A percentile compares a stretch with the other conserved stretches of the same genome.
phyloP scores from a whole-genome alignment of 768 basidiomycete species.

The Boletus rubropictus region DNA sequence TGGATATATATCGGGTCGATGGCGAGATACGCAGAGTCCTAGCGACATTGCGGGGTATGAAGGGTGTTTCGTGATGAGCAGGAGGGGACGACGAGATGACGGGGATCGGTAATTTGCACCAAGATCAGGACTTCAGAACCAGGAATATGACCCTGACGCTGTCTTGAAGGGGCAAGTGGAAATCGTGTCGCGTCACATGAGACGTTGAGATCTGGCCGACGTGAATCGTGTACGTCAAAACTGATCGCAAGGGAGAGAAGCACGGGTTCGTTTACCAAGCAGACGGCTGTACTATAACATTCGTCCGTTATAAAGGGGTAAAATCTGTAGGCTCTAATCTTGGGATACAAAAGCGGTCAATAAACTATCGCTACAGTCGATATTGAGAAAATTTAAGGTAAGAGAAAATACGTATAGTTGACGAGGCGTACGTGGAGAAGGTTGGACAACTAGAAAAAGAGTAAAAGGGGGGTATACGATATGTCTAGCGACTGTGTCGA shows the following conservation, averaged over 20 bases:
- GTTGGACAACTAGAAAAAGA: not conserved
- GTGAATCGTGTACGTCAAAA: not conserved
- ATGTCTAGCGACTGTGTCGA: not conserved
- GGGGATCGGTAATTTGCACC: not conserved
- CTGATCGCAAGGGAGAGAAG: not conserved
- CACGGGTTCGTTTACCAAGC: not conserved
- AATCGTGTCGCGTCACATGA: not conserved
- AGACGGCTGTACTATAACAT: not conserved
- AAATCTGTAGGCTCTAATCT: constrained; percentile 1
- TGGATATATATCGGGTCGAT: constrained; percentile 74
- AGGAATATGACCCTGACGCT: not conserved
- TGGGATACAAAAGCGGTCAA: constrained; percentile 1
- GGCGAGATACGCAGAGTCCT: constrained; percentile 79
- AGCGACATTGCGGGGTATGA: constrained; percentile 67
- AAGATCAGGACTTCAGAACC: not conserved
- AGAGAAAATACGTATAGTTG: constrained; percentile 1
- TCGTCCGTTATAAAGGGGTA: not conserved
- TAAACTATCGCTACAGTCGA: constrained; percentile 20
- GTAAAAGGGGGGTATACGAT: not conserved
- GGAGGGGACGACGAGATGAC: constrained; percentile 40
- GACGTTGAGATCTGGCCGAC: not conserved
- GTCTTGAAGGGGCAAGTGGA: too few species aligned
- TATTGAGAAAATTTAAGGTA: not conserved
- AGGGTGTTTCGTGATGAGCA: constrained; percentile 75
- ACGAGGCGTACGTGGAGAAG: not conserved